These are phyloP conservation scores for Cercospora zeina DNA, from an alignment of 2,329 filamentous ascomycete genomes.

Conservation along the genomic window DNA sequence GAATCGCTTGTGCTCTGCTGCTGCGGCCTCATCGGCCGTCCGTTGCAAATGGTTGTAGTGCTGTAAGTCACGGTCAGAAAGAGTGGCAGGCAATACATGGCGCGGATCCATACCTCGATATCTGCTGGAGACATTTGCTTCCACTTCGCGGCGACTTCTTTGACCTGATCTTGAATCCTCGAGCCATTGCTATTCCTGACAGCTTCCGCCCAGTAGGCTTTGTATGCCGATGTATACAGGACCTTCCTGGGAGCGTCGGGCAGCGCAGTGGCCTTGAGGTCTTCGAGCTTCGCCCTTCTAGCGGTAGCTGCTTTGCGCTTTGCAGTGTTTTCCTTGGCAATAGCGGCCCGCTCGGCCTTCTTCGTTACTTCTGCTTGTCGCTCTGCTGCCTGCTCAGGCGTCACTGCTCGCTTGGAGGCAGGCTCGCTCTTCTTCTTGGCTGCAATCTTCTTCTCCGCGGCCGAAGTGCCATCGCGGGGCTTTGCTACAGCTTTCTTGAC, in stretches of 20 bases:
- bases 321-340: conserved; percentile 17
- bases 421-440: conserved; percentile 23
- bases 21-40: conserved; percentile 48
- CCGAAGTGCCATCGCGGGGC: conserved; percentile 23
- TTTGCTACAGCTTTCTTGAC: conserved; percentile 34
- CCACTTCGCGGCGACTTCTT: conserved; percentile 49
- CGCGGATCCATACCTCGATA: conserved; percentile 46
- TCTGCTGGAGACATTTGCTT: conserved; percentile 47
- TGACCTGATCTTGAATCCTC: conserved; percentile 40
- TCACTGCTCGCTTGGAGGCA: conserved; percentile 27
- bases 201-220: conserved; percentile 38
- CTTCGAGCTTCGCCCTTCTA: conserved; percentile 36
- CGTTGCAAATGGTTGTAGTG: conserved; percentile 55
- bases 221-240: conserved; percentile 29
- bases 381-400: conserved; percentile 33
- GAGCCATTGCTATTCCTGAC: not conserved
- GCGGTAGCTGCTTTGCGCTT: conserved; percentile 19
- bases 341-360: conserved; percentile 19
- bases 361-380: conserved; percentile 28
- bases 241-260: conserved; percentile 35
- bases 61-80: conserved; percentile 42
- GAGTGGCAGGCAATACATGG: not conserved
- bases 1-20: conserved; percentile 55
- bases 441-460: conserved; percentile 31
- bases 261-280: conserved; percentile 45